A percentile compares a stretch with the other conserved stretches of the same genome.
These are phyloP conservation scores for Vigna angularis DNA, from an alignment of 306 rosid genomes.

Conservation along the genomic window DNA sequence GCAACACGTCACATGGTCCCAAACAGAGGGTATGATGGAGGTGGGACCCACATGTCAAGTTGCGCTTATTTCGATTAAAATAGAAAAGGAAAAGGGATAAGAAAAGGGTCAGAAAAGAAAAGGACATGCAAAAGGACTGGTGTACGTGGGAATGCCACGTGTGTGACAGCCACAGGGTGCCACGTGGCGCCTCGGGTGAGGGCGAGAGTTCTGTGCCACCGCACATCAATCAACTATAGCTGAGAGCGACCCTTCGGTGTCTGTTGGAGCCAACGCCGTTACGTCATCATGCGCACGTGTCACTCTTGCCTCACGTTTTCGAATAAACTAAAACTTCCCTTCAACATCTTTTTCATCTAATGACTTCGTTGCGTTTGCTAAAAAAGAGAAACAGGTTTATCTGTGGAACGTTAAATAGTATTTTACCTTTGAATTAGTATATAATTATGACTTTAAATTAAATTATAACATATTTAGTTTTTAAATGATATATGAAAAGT, in stretches of 20 bases:
- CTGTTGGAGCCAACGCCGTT: conserved; percentile 13
- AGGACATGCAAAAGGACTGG: conserved; percentile 30
- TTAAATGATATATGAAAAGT: no score
- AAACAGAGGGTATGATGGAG: not conserved
- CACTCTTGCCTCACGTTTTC: not conserved
- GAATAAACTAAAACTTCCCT: not conserved
- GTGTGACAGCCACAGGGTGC: not conserved
- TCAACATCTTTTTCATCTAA: no score
- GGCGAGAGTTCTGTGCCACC: conserved; percentile 17
- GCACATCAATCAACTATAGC: conserved; percentile 31
- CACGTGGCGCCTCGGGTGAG: conserved; percentile 34
- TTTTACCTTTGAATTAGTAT: no score
- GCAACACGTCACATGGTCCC: conserved; percentile 57
- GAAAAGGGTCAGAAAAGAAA: not conserved
- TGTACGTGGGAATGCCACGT: conserved; percentile 36
- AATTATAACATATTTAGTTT: no score
- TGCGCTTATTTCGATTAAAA: conserved; percentile 35
- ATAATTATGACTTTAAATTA: no score
- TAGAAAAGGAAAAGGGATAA: not conserved
- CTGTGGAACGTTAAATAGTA: no score
- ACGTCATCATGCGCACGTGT: conserved; percentile 29
- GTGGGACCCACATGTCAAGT: conserved; percentile 49
- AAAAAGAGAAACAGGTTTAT: no score
- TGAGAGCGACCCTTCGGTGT: conserved; percentile 44
- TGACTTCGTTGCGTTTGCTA: no score